Conservation (phyloP, 768 basidiomycete genomes). For the Heimioporus sp. region DNA sequence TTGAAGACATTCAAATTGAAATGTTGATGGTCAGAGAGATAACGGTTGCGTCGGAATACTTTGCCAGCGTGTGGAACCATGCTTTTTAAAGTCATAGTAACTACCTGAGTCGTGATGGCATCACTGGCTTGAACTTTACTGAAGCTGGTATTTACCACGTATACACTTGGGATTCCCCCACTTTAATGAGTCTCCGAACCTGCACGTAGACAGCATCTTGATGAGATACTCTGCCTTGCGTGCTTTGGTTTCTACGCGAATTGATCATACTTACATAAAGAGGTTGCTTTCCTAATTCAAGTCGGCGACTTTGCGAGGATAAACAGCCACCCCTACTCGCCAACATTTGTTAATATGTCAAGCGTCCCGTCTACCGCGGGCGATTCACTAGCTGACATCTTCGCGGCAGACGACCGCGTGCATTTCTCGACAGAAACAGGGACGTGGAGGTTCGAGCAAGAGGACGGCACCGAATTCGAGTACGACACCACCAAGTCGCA, state of each 20-base stretch:
- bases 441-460: conserved; percentile 89
- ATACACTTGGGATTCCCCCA: too few species aligned
- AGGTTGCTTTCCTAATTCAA: conserved; percentile 10
- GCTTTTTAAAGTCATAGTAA: background rate
- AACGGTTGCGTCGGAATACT: background rate
- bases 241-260: too few species aligned
- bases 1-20: conserved; percentile 1
- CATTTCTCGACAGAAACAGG: conserved; percentile 73
- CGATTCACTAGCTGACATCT: conserved; percentile 56
- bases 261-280: too few species aligned
- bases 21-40: background rate
- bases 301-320: conserved; percentile 6
- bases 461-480: conserved; percentile 88
- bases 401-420: conserved; percentile 78
- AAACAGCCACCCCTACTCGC: conserved; percentile 29
- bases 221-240: too few species aligned
- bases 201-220: too few species aligned
- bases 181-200: too few species aligned
- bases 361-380: conserved; percentile 43
- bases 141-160: too few species aligned
- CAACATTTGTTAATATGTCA: conserved; percentile 19
- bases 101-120: too few species aligned
- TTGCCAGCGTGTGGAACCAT: background rate
- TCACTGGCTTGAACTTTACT: too few species aligned
- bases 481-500: conserved; percentile 72